Conservation (phyloP, 2,329 filamentous ascomycete species). For the Amphichorda felina region DNA sequence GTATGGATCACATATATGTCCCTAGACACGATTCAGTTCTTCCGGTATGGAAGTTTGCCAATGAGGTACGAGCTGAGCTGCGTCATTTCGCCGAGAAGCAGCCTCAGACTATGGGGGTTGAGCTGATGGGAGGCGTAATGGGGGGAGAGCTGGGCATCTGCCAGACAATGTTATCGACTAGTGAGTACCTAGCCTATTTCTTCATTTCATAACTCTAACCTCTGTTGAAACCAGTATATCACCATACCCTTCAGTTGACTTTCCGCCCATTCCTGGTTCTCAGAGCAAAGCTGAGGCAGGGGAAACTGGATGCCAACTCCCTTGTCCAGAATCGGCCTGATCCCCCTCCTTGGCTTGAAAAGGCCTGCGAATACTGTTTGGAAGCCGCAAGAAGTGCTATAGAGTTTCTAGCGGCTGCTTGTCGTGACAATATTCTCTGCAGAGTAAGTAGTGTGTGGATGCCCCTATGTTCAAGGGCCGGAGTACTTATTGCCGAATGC, state of each 20-base stretch:
- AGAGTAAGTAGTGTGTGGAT: slow-evolving; percentile 14
- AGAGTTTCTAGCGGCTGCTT: slow-evolving; percentile 25
- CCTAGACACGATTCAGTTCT: slow-evolving; percentile 23
- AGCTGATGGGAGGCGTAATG: slow-evolving; percentile 21
- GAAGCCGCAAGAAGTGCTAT: slow-evolving; percentile 27
- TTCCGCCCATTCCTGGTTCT: slow-evolving; percentile 32
- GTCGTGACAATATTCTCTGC: slow-evolving; percentile 24
- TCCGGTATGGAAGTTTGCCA: slow-evolving; percentile 18
- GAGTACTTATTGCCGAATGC: neutral
- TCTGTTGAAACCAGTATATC: slow-evolving; percentile 22
- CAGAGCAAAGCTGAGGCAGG: slow-evolving; percentile 24
- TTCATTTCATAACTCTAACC: neutral
- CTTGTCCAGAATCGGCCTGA: no score
- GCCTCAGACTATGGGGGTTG: slow-evolving; percentile 16
- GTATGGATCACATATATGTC: slow-evolving; percentile 26
- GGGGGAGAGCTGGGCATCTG: slow-evolving; percentile 23
- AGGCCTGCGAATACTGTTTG: slow-evolving; percentile 27
- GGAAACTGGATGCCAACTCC: no score
- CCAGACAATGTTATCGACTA: slow-evolving; percentile 24
- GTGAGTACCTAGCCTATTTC: slow-evolving; percentile 13
- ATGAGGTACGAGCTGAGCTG: slow-evolving; percentile 16
- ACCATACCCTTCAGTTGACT: slow-evolving; percentile 26
- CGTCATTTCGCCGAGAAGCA: slow-evolving; percentile 15
- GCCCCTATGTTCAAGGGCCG: neutral
- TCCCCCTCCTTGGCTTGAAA: slow-evolving; percentile 23